Conservation (phyloP, 371 early-diverging fungal species). For the Apophysomyces trapeziformis region DNA sequence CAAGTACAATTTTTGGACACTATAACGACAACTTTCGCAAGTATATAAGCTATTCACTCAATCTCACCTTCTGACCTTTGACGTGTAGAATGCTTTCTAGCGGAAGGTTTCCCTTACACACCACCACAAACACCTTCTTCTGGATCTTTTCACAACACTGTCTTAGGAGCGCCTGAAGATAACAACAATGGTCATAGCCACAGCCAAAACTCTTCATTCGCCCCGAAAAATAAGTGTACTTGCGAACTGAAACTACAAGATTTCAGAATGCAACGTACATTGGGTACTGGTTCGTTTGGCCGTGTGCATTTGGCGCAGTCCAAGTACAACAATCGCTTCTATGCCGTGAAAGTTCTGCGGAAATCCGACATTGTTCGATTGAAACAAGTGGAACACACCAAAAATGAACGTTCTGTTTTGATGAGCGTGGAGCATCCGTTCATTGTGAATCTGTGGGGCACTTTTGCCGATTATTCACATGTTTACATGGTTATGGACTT, state of each 20-base stretch:
- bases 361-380: constrained; percentile 92
- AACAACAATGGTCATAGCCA: not conserved
- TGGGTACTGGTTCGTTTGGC: constrained; percentile 99
- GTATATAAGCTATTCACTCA: not conserved
- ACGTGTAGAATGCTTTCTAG: constrained; percentile 6
- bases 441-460: constrained; percentile 87
- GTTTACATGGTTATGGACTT: constrained; percentile 96
- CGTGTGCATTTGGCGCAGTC: constrained; percentile 90
- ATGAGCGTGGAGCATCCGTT: constrained; percentile 85
- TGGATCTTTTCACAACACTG: constrained; percentile 3
- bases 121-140: constrained; percentile 15
- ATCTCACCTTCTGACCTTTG: not conserved
- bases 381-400: constrained; percentile 93
- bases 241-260: constrained; percentile 62
- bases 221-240: constrained; percentile 20
- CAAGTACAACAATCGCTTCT: constrained; percentile 82
- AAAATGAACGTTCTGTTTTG: constrained; percentile 90
- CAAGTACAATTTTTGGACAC: constrained; percentile 2
- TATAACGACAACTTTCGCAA: constrained; percentile 8
- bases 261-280: constrained; percentile 71
- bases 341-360: constrained; percentile 92
- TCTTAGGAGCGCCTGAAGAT: not conserved
- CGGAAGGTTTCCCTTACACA: constrained; percentile 19
- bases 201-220: not conserved
- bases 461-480: constrained; percentile 84